Conservation (phyloP, 805 yeast species). For the Wickerhamomyces rabaulensis region DNA sequence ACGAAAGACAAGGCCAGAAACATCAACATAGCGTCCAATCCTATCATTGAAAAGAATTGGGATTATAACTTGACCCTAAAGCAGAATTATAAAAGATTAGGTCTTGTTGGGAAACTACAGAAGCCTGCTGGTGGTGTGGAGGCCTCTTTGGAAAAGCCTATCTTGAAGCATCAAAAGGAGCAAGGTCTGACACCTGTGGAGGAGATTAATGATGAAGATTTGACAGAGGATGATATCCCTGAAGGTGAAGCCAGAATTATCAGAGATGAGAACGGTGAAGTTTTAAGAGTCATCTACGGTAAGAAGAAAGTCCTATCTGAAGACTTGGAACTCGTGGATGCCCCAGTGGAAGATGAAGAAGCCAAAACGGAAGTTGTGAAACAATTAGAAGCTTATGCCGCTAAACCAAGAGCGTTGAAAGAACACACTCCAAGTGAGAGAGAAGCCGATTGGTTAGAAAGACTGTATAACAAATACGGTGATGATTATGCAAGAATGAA, state of each 20-base stretch:
- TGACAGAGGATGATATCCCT: slow-evolving; percentile 51
- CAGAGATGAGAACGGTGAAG: slow-evolving; percentile 66
- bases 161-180: slow-evolving; percentile 28
- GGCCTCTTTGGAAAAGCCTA: slow-evolving; percentile 37
- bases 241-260: slow-evolving; percentile 76
- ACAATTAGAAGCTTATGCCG: slow-evolving; percentile 62
- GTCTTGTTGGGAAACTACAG: slow-evolving; percentile 65
- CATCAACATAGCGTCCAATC: slow-evolving; percentile 62
- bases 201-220: slow-evolving; percentile 24
- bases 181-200: slow-evolving; percentile 15
- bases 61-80: slow-evolving; percentile 72
- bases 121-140: slow-evolving; percentile 80
- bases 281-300: slow-evolving; percentile 65
- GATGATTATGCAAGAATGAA: slow-evolving; percentile 87
- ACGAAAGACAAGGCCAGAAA: slow-evolving; percentile 66
- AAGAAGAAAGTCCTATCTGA: slow-evolving; percentile 39
- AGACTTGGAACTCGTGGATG: slow-evolving; percentile 28
- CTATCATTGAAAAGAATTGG: slow-evolving; percentile 88
- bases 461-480: slow-evolving; percentile 71
- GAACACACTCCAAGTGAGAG: slow-evolving; percentile 61
- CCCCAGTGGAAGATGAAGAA: slow-evolving; percentile 21
- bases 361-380: slow-evolving; percentile 53
- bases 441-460: slow-evolving; percentile 68
- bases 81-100: slow-evolving; percentile 83
- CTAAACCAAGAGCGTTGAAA: slow-evolving; percentile 30